phyloP scores from a whole-genome alignment of 2,329 filamentous ascomycete species.

The Claviceps arundinis region DNA sequence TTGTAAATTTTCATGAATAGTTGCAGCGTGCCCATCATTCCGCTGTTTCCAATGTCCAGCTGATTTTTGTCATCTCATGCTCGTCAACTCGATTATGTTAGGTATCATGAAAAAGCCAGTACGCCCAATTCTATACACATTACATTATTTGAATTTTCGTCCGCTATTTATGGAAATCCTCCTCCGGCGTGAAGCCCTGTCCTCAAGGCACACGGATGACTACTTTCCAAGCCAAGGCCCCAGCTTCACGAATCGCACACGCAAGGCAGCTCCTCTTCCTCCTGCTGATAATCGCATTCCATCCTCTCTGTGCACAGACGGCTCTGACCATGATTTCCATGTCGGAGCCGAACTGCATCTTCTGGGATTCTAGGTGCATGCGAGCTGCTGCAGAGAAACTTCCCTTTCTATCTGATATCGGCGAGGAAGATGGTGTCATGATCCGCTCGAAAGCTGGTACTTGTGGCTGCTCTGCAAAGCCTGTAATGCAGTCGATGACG shows the following conservation, averaged over 20 bases:
- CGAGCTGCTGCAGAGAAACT: constrained; percentile 31
- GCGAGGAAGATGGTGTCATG: constrained; percentile 15
- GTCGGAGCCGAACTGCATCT: constrained; percentile 48
- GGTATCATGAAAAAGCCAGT: not conserved
- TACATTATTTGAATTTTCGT: not conserved
- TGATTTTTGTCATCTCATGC: not conserved
- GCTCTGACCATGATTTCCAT: constrained; percentile 59
- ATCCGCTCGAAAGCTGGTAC: constrained; percentile 32
- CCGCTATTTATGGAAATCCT: not conserved
- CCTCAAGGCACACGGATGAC: constrained; percentile 42
- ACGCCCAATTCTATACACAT: not conserved
- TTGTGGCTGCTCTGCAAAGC: constrained; percentile 31
- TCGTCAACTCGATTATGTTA: not conserved
- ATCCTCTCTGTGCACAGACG: constrained; percentile 59
- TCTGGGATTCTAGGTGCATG: constrained; percentile 43
- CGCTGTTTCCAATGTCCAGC: not conserved
- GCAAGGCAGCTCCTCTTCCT: constrained; percentile 55
- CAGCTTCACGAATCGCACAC: constrained; percentile 64
- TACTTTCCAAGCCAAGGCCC: constrained; percentile 54
- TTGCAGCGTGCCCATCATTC: not conserved
- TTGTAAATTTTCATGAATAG: too few species aligned
- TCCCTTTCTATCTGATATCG: constrained; percentile 20
- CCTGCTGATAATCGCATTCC: constrained; percentile 59
- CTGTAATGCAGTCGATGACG: constrained; percentile 51
- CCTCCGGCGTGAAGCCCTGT: not conserved